A percentile compares a stretch with the other conserved stretches of the same genome.
Evolutionary conservation across 768 basidiomycete species (phyloP).

Genomic region (Russula sp.): DNA sequence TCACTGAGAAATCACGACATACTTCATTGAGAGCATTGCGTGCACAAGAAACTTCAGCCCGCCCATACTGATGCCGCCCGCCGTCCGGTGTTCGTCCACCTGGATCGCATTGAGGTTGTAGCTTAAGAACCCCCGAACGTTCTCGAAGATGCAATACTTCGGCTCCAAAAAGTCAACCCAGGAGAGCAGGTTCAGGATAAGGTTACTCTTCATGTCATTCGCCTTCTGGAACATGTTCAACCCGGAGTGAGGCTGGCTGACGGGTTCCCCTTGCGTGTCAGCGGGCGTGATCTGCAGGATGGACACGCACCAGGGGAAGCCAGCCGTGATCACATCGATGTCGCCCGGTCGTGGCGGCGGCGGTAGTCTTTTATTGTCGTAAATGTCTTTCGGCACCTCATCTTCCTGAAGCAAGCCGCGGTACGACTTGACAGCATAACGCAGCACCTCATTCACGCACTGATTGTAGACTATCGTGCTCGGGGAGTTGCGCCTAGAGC

Average conservation of each 20-base stretch:
- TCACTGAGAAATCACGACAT: constrained; percentile 13
- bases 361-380: constrained; percentile 37
- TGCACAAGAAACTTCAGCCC: constrained; percentile 63
- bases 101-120: constrained; percentile 38
- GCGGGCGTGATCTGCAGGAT: not conserved
- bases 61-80: constrained; percentile 66
- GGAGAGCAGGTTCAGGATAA: constrained; percentile 54
- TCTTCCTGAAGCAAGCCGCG: constrained; percentile 29
- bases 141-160: constrained; percentile 43
- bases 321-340: constrained; percentile 58
- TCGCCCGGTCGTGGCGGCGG: constrained; percentile 45
- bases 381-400: constrained; percentile 37
- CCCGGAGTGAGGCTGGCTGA: constrained; percentile 66
- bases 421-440: constrained; percentile 50
- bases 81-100: constrained; percentile 38
- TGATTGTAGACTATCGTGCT: constrained; percentile 57
- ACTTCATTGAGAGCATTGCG: constrained; percentile 64
- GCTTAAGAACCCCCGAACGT: constrained; percentile 41
- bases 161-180: constrained; percentile 40
- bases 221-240: constrained; percentile 68
- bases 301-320: constrained; percentile 64
- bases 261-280: not conserved
- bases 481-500: constrained; percentile 46
- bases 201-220: constrained; percentile 59
- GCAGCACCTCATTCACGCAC: constrained; percentile 59